Evolutionary conservation across 208 protist genomes (phyloP), one percentile per base, ranked within the genome.

Genomic region (Borovskyia barvae): DNA sequence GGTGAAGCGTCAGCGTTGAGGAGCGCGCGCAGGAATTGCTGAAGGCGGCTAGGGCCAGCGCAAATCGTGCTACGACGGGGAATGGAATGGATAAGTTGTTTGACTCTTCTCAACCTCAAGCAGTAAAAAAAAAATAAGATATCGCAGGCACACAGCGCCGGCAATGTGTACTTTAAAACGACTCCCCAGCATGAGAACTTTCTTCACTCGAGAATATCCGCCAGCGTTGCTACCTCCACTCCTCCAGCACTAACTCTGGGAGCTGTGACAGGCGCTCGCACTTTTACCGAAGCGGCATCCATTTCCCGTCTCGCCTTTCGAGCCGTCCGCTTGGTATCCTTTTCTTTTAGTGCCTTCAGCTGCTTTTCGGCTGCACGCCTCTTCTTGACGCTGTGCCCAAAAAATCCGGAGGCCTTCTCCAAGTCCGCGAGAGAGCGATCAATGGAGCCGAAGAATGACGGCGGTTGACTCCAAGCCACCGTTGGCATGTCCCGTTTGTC

Each of bases 351-450:
- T 43, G 41, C 65, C 54, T 80, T 78, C 41, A 65, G 61, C 56
- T 80, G 52, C 56, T 76, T 59, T 39, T 77, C 73, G 68, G 77
- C 72, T 11, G 58, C 70, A 8, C 81, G 80, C 49, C 75, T 76
- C 71, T 89, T 87, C 67, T 83, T 85, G 36, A 69, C 56, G 47
- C 88, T 94, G 45, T 76, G 78, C 24, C 76, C 55, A 41, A 94
- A 90, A 26, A 94, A 71, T 3, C 77, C 69, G 0, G 72, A 72
- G 11, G 65, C 51, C 48, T 82, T 76, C 39, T 86, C 77, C 9
- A 90, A 54, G 1, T 91, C 73, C 0, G 62, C 85, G 37, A 94
- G 74, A 28, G 64, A 65, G 42, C 82, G 82, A 47, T 94, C 88
- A 4, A 94, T 30, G 19, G 58, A 32, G 24, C 82, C 88, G 52